Evolutionary conservation across 176 grass and related monocot genomes (phyloP).

Genomic region (Lolium perenne): DNA sequence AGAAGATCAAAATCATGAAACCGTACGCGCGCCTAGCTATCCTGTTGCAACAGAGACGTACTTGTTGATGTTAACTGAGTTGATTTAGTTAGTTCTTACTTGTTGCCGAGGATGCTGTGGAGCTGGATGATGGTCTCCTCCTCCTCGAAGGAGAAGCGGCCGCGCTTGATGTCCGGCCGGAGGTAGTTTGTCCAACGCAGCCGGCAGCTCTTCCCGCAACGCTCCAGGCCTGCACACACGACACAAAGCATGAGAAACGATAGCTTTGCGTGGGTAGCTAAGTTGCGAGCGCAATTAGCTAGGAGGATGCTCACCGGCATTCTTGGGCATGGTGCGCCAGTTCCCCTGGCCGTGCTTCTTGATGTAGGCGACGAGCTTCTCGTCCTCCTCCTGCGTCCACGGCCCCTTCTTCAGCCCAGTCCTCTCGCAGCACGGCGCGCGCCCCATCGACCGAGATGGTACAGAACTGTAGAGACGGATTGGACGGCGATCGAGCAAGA

Average conservation of each 20-base stretch:
- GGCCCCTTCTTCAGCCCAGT: conserved; percentile 89
- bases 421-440: conserved; percentile 91
- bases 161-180: conserved; percentile 90
- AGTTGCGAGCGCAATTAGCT: not conserved
- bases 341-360: too few relatives aligned
- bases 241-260: not conserved
- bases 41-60: not conserved
- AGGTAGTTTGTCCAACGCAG: conserved; percentile 97
- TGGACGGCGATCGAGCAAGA: not conserved
- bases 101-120: conserved; percentile 95
- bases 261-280: not conserved
- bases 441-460: conserved; percentile 55
- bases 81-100: conserved; percentile 53
- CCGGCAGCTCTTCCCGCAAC: conserved; percentile 98
- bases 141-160: conserved; percentile 97
- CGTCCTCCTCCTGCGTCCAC: conserved; percentile 70
- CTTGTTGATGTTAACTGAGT: not conserved
- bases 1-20: not conserved
- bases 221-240: conserved; percentile 57
- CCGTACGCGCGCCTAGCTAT: too few relatives aligned
- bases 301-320: conserved; percentile 67
- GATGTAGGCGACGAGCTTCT: too few relatives aligned
- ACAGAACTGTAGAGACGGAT: not conserved
- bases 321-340: conserved; percentile 84
- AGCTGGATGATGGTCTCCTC: conserved; percentile 97